Evolutionary conservation across 2,329 filamentous ascomycete species (phyloP).

Genomic region (Allantophomopsis lycopodina): DNA sequence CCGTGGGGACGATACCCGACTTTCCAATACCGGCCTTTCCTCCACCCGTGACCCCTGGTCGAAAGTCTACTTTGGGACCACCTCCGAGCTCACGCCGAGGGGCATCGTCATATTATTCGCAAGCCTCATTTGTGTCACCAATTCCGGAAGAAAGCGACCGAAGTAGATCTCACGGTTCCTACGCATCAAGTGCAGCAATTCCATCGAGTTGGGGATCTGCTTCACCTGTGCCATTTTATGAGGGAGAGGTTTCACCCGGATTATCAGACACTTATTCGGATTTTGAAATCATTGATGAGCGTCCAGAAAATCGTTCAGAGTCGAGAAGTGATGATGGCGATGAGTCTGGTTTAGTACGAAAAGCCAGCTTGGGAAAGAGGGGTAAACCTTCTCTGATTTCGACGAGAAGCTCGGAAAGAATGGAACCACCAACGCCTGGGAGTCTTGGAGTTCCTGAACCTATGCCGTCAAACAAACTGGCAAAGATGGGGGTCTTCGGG

Average conservation of each 20-base stretch:
- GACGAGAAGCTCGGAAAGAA: slow-evolving; percentile 19
- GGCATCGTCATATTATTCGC: slow-evolving; percentile 51
- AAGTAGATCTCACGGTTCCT: slow-evolving; percentile 40
- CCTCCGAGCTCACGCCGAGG: slow-evolving; percentile 46
- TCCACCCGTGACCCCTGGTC: slow-evolving; percentile 8
- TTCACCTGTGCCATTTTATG: slow-evolving; percentile 27
- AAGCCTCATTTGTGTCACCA: slow-evolving; percentile 54
- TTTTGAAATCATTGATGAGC: slow-evolving; percentile 11
- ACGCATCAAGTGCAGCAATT: slow-evolving; percentile 60
- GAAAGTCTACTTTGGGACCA: slow-evolving; percentile 41
- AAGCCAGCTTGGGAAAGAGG: slow-evolving; percentile 46
- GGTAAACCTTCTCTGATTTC: slow-evolving; percentile 42
- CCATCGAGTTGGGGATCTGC: slow-evolving; percentile 50
- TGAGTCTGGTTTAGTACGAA: slow-evolving; percentile 43
- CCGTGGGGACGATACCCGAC: slow-evolving; percentile 43
- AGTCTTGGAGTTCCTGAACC: slow-evolving; percentile 12
- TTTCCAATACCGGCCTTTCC: slow-evolving; percentile 15
- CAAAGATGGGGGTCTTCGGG: slow-evolving; percentile 11
- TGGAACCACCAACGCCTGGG: slow-evolving; percentile 3
- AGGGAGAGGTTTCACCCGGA: slow-evolving; percentile 9
- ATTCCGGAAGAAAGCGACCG: slow-evolving; percentile 59
- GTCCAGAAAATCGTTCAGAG: slow-evolving; percentile 12
- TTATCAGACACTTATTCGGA: slow-evolving; percentile 1
- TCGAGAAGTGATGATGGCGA: slow-evolving; percentile 20
- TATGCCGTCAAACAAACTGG: slow-evolving; percentile 25